These are phyloP conservation scores for Fusarium sp. DNA, from an alignment of 2,329 filamentous ascomycete species.

Conservation along the genomic window DNA sequence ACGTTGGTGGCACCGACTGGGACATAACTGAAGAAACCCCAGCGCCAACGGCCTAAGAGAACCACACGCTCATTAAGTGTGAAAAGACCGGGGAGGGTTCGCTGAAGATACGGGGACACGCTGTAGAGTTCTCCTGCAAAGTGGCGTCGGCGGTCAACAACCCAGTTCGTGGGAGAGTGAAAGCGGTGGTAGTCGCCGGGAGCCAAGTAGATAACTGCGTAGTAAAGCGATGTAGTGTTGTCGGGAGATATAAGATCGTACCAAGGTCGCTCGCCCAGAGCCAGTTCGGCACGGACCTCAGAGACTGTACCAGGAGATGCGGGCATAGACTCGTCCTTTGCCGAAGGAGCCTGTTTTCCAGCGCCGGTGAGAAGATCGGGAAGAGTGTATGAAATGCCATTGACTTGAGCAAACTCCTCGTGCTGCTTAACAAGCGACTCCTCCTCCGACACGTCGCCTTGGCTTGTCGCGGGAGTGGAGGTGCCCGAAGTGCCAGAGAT, in stretches of 20 bases:
- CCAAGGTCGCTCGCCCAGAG: slow-evolving; percentile 77
- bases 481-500: slow-evolving; percentile 57
- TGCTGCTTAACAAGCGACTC: slow-evolving; percentile 80
- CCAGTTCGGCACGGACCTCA: slow-evolving; percentile 86
- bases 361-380: slow-evolving; percentile 87
- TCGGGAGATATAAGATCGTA: slow-evolving; percentile 73
- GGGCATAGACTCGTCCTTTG: slow-evolving; percentile 79
- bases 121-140: slow-evolving; percentile 97
- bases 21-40: slow-evolving; percentile 96
- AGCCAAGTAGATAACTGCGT: slow-evolving; percentile 94
- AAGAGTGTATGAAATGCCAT: slow-evolving; percentile 95
- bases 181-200: slow-evolving; percentile 99
- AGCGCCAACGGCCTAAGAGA: slow-evolving; percentile 91
- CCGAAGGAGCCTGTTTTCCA: slow-evolving; percentile 57
- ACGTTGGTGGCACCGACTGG: slow-evolving; percentile 98
- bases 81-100: slow-evolving; percentile 92
- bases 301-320: slow-evolving; percentile 77
- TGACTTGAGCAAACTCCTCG: slow-evolving; percentile 93
- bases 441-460: slow-evolving; percentile 56
- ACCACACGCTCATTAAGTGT: slow-evolving; percentile 97
- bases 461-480: slow-evolving; percentile 41
- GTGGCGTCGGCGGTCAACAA: slow-evolving; percentile 93
- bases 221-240: slow-evolving; percentile 82
- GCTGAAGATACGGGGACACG: slow-evolving; percentile 94
- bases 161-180: slow-evolving; percentile 95